Evolutionary conservation across 768 basidiomycete species (phyloP), one percentile per base, ranked within the genome.

Genomic region (Psilocybe cubensis): DNA sequence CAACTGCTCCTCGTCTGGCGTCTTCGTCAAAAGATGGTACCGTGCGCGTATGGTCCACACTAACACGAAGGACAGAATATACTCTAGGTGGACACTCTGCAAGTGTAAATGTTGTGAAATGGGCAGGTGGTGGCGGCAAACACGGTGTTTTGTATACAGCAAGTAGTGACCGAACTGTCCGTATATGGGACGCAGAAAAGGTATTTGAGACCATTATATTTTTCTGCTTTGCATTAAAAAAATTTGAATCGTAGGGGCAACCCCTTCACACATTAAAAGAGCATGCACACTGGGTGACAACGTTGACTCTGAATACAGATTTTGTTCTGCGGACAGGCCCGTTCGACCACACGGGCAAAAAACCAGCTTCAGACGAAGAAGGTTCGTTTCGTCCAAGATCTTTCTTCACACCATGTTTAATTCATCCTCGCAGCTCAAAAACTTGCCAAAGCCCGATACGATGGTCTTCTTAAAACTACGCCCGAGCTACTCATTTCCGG

Each of bases 221-320:
- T 17, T 38, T 4, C 35, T n/a, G 14, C n/a, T 1, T n/a, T 38
- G 35, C 35, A 38, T 14, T 38, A 11, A 38, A 4, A 14, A 33
- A 33, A 33, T 12, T 52, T 3, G 31, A 38, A 38, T 38, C 20
- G 46, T 63, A 96, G 90, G 96, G 96, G 0, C 89, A 85, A 70
- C 84, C 86, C 24, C 76, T 98, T 33, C 83, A 96, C 65, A 87
- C 88, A 0, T 76, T 98, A 24, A 94, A 92, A 71, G 95, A 98
- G 60, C 96, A 99, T 65, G 97, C 95, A 0, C 97, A 99, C 67
- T 98, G 96, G 96, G 97, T 99, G 7, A 99, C 96, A 18, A 98
- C 96, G 0, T 84, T 99, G 42, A 88, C 97, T 3, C 80, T 98
- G 53, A 96, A 95, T 72, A 96, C 96, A 9, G 96, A 99, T 69